These are phyloP conservation scores for Ilex paraguariensis DNA, from an alignment of 305 asterid species.

Conservation along the genomic window DNA sequence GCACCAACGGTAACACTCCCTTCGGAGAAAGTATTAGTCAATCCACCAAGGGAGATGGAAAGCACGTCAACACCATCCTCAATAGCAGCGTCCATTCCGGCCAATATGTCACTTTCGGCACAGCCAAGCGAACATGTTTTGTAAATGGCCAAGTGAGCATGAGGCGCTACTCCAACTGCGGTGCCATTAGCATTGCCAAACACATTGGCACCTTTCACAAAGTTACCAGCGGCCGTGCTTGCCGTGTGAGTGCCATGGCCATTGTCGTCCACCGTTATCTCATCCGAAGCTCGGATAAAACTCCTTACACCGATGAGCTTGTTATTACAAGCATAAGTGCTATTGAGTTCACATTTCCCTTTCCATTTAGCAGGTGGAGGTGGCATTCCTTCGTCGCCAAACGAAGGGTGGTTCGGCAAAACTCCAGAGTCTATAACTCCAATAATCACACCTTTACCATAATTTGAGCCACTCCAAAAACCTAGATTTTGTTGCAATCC, in stretches of 20 bases:
- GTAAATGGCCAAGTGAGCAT: slow-evolving; percentile 12
- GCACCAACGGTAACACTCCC: slow-evolving; percentile 4
- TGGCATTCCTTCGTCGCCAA: slow-evolving; percentile 14
- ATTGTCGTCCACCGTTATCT: not conserved
- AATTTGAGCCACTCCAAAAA: not conserved
- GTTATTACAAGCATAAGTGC: slow-evolving; percentile 1
- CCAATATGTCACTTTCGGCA: not conserved
- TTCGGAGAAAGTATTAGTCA: not conserved
- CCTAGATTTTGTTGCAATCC: not conserved
- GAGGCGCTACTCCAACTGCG: slow-evolving; percentile 11
- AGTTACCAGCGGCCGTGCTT: slow-evolving; percentile 6
- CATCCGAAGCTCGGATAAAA: not conserved
- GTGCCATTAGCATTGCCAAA: slow-evolving; percentile 9
- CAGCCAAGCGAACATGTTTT: slow-evolving; percentile 5
- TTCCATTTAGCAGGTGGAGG: slow-evolving; percentile 13
- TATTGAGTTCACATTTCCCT: slow-evolving; percentile 10
- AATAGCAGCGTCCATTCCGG: slow-evolving; percentile 9
- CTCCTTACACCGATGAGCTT: slow-evolving; percentile 14
- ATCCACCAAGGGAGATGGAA: slow-evolving; percentile 6
- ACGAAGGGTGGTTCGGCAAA: slow-evolving; percentile 1
- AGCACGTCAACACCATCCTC: slow-evolving; percentile 15
- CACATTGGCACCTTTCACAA: not conserved
- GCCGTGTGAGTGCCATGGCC: not conserved
- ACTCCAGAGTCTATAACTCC: slow-evolving; percentile 3
- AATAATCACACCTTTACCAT: slow-evolving; percentile 9